Conservation (phyloP, 139 green algal genomes). For the Volvox africanus region DNA sequence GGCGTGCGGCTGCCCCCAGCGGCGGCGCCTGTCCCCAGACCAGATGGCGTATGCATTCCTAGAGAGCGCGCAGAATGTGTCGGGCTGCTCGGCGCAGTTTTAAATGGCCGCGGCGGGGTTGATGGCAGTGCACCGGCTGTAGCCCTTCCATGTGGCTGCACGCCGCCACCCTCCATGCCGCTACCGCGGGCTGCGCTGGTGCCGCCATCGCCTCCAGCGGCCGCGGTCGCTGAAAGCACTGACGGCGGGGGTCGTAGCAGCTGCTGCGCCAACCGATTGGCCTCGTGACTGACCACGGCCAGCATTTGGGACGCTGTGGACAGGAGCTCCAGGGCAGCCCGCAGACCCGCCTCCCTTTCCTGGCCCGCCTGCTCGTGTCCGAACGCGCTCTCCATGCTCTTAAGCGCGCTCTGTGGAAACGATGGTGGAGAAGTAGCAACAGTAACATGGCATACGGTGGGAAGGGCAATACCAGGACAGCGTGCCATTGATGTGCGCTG, state of each 20-base stretch:
- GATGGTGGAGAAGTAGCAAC: neutral
- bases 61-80: neutral
- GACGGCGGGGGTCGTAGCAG: neutral
- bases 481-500: no score
- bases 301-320: neutral
- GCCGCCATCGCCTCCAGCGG: neutral
- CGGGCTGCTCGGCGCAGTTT: neutral
- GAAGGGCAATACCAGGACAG: no score
- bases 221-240: neutral
- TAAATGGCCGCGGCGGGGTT: neutral
- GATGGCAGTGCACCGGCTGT: neutral
- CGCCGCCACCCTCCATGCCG: neutral
- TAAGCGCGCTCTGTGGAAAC: constrained; percentile 26
- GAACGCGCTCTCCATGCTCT: constrained; percentile 41
- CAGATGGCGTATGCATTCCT: constrained; percentile 9
- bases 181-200: neutral
- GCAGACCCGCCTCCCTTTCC: constrained; percentile 31
- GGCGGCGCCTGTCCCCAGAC: neutral
- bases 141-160: no score
- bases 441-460: neutral
- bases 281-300: neutral
- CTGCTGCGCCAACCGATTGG: neutral
- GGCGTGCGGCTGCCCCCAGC: neutral
- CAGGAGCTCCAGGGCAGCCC: constrained; percentile 6
- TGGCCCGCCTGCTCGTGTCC: constrained; percentile 26